Evolutionary conservation across 1,284 basidiomycete genomes (phyloP).

Genomic region (Xerocomus nothofagi): DNA sequence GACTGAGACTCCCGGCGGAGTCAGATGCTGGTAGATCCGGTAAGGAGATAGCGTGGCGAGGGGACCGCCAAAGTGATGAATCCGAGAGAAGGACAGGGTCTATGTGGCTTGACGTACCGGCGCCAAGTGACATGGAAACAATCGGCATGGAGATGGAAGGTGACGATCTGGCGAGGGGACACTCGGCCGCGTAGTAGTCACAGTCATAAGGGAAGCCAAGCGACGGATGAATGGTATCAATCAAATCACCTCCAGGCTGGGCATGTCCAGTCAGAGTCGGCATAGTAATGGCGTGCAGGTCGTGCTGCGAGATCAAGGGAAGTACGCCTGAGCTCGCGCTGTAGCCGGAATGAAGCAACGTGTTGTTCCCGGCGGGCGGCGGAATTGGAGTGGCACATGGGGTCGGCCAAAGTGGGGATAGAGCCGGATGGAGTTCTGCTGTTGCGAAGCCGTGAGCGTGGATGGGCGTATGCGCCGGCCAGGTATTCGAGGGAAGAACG

Average conservation of each 20-base stretch:
- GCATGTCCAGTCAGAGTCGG: background rate
- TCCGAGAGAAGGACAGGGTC: background rate
- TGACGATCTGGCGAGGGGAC: background rate
- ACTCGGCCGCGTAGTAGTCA: background rate
- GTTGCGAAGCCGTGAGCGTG: background rate
- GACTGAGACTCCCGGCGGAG: background rate
- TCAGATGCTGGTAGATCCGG: background rate
- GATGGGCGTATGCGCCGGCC: background rate
- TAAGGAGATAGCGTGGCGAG: background rate
- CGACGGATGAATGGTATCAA: background rate
- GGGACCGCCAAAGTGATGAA: background rate
- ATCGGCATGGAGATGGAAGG: slow-evolving; percentile 5
- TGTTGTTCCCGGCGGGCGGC: background rate
- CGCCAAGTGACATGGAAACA: background rate
- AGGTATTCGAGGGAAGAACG: background rate
- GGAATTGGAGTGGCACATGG: background rate
- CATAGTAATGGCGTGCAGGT: slow-evolving; percentile 3
- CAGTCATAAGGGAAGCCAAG: background rate
- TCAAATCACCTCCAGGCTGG: background rate
- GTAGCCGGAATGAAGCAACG: background rate
- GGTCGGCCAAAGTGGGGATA: background rate
- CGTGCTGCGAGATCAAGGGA: background rate
- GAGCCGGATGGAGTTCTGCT: background rate
- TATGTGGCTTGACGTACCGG: background rate
- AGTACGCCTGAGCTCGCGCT: background rate